These are phyloP conservation scores for Paramecium biaurelia DNA, from an alignment of 73 alveolate species.

Conservation along the genomic window DNA sequence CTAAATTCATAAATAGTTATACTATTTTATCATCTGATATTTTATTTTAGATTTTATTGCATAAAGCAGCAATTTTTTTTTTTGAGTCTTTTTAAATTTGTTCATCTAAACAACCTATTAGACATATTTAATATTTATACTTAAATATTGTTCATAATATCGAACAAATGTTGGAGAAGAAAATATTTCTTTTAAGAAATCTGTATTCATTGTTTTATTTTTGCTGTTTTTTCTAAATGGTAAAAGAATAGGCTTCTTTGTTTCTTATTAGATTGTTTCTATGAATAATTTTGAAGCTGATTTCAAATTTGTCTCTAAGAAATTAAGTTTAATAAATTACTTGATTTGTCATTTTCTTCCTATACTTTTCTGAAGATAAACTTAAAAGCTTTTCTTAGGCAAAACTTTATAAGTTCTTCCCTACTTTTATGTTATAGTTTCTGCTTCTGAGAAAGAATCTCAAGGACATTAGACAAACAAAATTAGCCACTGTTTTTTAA, in stretches of 20 bases:
- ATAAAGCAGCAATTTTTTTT: constrained; percentile 10
- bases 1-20: not conserved
- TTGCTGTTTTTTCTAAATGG: constrained; percentile 13
- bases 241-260: not conserved
- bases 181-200: not conserved
- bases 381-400: not conserved
- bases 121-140: not conserved
- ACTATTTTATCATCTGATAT: not conserved
- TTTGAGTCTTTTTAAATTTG: not conserved
- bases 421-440: not conserved
- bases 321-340: not conserved
- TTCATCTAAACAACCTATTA: not conserved
- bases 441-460: not conserved
- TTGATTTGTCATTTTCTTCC: not conserved
- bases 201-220: constrained; percentile 1
- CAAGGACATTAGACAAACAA: not conserved
- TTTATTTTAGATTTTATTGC: not conserved
- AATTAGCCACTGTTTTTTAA: not conserved
- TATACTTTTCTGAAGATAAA: not conserved
- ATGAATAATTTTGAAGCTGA: not conserved
- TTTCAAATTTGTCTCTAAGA: constrained; percentile 9
- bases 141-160: not conserved
- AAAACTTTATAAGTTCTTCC: not conserved
- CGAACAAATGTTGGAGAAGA: not conserved
- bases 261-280: not conserved